These are phyloP conservation scores for Monosporascus ibericus DNA, from an alignment of 2,329 filamentous ascomycete species.

Conservation along the genomic window DNA sequence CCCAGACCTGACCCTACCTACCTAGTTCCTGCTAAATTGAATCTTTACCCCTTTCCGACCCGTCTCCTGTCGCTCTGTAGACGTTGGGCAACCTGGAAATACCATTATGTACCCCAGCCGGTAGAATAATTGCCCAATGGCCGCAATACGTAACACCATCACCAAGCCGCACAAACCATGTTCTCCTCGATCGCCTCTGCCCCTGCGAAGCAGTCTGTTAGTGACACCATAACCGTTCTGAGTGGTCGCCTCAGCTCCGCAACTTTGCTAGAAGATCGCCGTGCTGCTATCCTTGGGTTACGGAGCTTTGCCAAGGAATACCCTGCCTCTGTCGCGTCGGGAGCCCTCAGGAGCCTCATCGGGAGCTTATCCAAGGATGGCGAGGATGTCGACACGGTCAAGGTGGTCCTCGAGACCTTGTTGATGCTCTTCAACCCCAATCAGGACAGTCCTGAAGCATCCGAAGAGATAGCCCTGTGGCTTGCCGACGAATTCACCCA, in stretches of 20 bases:
- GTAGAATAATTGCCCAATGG: conserved; percentile 17
- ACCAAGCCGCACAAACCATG: conserved; percentile 38
- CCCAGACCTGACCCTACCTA: too few relatives aligned
- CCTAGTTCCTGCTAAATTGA: too few relatives aligned
- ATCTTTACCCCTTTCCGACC: too few relatives aligned
- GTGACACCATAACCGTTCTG: conserved; percentile 86
- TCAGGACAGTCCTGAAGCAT: conserved; percentile 76
- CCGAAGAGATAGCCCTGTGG: conserved; percentile 93
- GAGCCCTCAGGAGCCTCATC: conserved; percentile 84
- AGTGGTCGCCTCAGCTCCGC: conserved; percentile 83
- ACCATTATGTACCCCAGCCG: too few relatives aligned
- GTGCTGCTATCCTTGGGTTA: conserved; percentile 85
- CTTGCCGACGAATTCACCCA: conserved; percentile 97
- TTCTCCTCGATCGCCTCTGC: conserved; percentile 59
- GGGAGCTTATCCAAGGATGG: conserved; percentile 78
- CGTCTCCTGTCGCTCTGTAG: too few relatives aligned
- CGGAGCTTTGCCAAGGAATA: conserved; percentile 96
- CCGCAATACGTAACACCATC: conserved; percentile 16
- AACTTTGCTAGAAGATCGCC: conserved; percentile 87
- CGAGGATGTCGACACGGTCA: conserved; percentile 93
- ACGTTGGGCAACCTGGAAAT: too few relatives aligned
- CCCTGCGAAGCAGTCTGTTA: conserved; percentile 91
- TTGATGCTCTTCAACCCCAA: conserved; percentile 81
- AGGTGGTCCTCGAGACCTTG: conserved; percentile 89
- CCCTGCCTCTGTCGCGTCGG: conserved; percentile 90